These are phyloP conservation scores for Lipomyces yamanashiensis DNA, from an alignment of 805 yeast genomes.

Conservation along the genomic window DNA sequence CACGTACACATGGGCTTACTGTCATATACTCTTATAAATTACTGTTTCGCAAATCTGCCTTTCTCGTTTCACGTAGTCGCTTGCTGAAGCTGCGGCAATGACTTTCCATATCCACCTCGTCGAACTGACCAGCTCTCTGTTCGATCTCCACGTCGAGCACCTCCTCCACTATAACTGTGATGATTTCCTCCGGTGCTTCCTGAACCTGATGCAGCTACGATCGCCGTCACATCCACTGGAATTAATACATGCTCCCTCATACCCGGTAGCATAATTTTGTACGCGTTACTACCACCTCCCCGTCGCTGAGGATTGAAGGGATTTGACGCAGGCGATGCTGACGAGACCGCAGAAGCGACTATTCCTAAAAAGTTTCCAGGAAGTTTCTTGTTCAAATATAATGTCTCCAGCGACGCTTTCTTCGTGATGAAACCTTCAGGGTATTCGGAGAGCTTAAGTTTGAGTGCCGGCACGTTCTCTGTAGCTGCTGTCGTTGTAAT, in stretches of 20 bases:
- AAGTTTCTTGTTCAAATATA: constrained; percentile 15
- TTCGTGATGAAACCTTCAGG: constrained; percentile 1
- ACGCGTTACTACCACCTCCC: constrained; percentile 32
- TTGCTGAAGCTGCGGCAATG: neutral
- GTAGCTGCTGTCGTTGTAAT: neutral
- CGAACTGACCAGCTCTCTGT: constrained; percentile 2
- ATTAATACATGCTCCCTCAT: constrained; percentile 26
- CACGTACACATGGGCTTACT: neutral
- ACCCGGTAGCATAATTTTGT: constrained; percentile 34
- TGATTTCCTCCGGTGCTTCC: neutral
- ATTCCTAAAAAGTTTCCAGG: constrained; percentile 28
- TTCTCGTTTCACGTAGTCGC: neutral
- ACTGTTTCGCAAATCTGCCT: neutral
- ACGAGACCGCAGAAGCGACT: constrained; percentile 33
- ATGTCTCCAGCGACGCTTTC: constrained; percentile 8
- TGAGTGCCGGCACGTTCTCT: constrained; percentile 1
- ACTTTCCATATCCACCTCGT: constrained; percentile 13
- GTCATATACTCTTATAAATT: neutral
- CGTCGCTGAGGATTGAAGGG: constrained; percentile 34
- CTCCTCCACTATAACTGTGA: constrained; percentile 4
- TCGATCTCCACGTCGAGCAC: constrained; percentile 1
- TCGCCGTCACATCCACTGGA: constrained; percentile 23
- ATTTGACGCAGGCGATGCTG: constrained; percentile 35
- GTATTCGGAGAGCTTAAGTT: neutral
- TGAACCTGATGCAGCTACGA: neutral